Evolutionary conservation across 2,329 filamentous ascomycete genomes (phyloP).

Genomic region (Diaporthe aspalathi): DNA sequence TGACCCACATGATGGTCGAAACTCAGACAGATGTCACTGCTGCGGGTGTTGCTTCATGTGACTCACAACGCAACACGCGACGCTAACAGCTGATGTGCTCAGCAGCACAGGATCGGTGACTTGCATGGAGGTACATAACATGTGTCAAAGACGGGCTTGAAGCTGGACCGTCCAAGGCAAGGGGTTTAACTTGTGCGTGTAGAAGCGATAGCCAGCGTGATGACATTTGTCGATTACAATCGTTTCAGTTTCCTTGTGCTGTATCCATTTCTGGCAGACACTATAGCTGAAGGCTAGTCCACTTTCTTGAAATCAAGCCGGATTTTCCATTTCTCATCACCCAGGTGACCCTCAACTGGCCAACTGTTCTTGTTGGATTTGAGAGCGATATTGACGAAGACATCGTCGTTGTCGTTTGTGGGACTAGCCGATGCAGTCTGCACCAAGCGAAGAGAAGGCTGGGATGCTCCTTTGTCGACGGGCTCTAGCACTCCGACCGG

Average conservation of each 20-base stretch:
- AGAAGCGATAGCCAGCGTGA: neutral
- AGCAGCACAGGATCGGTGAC: neutral
- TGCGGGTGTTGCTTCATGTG: too few species aligned
- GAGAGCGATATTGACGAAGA: constrained; percentile 9
- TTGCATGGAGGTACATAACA: too few species aligned
- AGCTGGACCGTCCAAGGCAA: accelerated
- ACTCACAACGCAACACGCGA: too few species aligned
- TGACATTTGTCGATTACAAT: neutral
- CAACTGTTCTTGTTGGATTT: neutral
- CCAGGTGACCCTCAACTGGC: neutral
- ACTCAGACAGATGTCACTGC: too few species aligned
- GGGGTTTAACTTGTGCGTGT: too few species aligned
- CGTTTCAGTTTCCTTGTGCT: neutral
- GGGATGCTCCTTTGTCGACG: neutral
- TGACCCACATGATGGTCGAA: too few species aligned
- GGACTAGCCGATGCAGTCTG: neutral
- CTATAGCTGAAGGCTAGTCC: neutral
- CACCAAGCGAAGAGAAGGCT: neutral
- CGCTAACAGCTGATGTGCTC: too few species aligned
- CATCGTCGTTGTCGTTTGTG: neutral
- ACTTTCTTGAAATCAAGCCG: constrained; percentile 15
- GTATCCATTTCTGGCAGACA: neutral
- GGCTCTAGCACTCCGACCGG: constrained; percentile 6
- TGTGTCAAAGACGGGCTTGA: too few species aligned
- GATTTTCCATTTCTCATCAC: constrained; percentile 10